Conservation (phyloP, 495 filamentous ascomycete species). For the Patellaria atrata region DNA sequence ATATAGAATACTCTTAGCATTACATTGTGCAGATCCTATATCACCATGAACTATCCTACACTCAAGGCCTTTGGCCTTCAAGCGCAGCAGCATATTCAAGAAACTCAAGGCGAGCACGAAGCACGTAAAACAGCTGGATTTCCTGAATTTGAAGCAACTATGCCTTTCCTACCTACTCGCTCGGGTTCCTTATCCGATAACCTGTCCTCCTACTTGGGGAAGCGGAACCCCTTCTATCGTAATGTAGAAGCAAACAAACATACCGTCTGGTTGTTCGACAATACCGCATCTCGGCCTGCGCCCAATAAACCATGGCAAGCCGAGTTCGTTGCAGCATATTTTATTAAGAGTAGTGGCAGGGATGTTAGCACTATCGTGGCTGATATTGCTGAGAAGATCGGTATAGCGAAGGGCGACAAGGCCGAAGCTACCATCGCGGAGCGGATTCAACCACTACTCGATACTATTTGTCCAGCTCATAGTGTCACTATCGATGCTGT, state of each 20-base stretch:
- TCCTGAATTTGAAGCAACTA: slow-evolving; percentile 16
- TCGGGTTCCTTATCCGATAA: slow-evolving; percentile 18
- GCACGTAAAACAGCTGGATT: slow-evolving; percentile 10
- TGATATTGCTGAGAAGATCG: slow-evolving; percentile 53
- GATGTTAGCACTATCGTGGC: slow-evolving; percentile 53
- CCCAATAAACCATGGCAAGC: slow-evolving; percentile 45
- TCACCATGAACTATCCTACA: slow-evolving; percentile 9
- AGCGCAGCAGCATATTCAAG: slow-evolving; percentile 11
- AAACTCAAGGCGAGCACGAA: slow-evolving; percentile 13
- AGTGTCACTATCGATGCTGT: slow-evolving; percentile 45
- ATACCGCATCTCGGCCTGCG: slow-evolving; percentile 55
- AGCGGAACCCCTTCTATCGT: slow-evolving; percentile 27
- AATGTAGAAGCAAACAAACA: slow-evolving; percentile 37
- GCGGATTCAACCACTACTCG: slow-evolving; percentile 61
- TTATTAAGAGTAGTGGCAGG: slow-evolving; percentile 51
- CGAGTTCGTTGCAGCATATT: slow-evolving; percentile 69
- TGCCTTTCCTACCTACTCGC: slow-evolving; percentile 14
- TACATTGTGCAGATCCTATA: not conserved
- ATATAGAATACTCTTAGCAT: not conserved
- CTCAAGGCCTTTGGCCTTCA: slow-evolving; percentile 9
- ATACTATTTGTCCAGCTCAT: slow-evolving; percentile 54
- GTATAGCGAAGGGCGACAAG: slow-evolving; percentile 45
- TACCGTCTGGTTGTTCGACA: slow-evolving; percentile 80
- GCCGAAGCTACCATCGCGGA: slow-evolving; percentile 51
- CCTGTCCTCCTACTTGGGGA: slow-evolving; percentile 32